phyloP scores from a whole-genome alignment of 805 yeast genomes.

The Saturnispora saitoi region DNA sequence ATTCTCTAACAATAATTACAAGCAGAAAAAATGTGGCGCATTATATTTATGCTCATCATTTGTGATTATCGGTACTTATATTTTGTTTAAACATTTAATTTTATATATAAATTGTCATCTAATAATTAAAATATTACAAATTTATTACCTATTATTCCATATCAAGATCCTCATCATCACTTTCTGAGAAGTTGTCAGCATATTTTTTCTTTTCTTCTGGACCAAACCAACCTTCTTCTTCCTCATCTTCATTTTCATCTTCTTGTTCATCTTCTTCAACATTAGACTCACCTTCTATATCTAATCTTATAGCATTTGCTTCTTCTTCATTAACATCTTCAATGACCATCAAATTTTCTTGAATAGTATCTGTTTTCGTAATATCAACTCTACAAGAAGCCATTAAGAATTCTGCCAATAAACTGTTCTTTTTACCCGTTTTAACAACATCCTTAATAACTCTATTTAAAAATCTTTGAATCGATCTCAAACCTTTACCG shows the following conservation, averaged over 20 bases:
- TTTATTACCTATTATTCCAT: conserved; percentile 1
- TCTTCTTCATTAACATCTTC: conserved; percentile 19
- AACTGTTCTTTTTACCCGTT: conserved; percentile 45
- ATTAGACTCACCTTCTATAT: conserved; percentile 24
- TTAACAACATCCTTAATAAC: conserved; percentile 65
- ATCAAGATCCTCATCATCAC: conserved; percentile 25
- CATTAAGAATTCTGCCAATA: conserved; percentile 45
- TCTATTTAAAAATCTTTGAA: conserved; percentile 68
- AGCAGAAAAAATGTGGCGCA: background rate
- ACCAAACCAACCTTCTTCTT: conserved; percentile 29
- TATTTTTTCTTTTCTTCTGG: conserved; percentile 25
- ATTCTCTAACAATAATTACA: background rate
- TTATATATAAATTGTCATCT: background rate
- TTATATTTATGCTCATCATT: background rate
- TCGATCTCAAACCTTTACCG: conserved; percentile 52
- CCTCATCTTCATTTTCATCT: conserved; percentile 28
- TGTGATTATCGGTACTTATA: background rate
- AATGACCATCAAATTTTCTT: conserved; percentile 24
- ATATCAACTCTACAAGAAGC: conserved; percentile 10
- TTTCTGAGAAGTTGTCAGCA: conserved; percentile 29
- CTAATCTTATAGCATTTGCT: conserved; percentile 11
- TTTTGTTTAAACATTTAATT: background rate
- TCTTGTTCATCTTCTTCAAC: conserved; percentile 23
- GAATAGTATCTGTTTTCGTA: conserved; percentile 14
- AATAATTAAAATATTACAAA: background rate